phyloP scores from a whole-genome alignment of 768 basidiomycete species.

The Chiua virens region DNA sequence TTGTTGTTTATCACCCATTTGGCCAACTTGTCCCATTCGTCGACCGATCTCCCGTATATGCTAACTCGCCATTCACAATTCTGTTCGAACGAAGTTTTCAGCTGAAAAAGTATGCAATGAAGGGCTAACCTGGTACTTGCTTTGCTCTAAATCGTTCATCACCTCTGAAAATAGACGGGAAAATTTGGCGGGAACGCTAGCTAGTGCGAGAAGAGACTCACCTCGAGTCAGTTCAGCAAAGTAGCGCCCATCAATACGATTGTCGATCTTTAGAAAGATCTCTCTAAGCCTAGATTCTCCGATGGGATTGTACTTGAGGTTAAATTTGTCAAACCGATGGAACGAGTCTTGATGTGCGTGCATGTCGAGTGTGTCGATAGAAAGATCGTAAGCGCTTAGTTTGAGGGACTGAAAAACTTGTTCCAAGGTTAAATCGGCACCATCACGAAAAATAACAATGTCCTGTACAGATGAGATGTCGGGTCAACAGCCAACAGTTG shows the following conservation, averaged over 20 bases:
- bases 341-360: slow-evolving; percentile 98
- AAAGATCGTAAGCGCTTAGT: slow-evolving; percentile 94
- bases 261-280: slow-evolving; percentile 98
- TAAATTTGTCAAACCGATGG: slow-evolving; percentile 98
- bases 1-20: slow-evolving; percentile 96
- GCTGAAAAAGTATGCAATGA: not conserved
- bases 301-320: slow-evolving; percentile 95
- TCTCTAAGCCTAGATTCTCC: slow-evolving; percentile 93
- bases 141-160: slow-evolving; percentile 96
- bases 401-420: slow-evolving; percentile 97
- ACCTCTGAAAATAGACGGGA: slow-evolving; percentile 58
- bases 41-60: slow-evolving; percentile 79
- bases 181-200: not conserved
- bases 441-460: slow-evolving; percentile 94
- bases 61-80: slow-evolving; percentile 98
- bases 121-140: slow-evolving; percentile 86
- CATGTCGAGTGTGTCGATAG: slow-evolving; percentile 99
- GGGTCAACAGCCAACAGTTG: not conserved
- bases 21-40: slow-evolving; percentile 98
- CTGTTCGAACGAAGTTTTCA: slow-evolving; percentile 35
- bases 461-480: slow-evolving; percentile 55
- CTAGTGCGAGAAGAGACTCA: slow-evolving; percentile 7
- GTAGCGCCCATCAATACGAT: slow-evolving; percentile 88
- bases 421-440: slow-evolving; percentile 78
- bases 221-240: slow-evolving; percentile 93